Evolutionary conservation across 169 alveolate genomes (phyloP).

Genomic region (Eimeria brunetti): DNA sequence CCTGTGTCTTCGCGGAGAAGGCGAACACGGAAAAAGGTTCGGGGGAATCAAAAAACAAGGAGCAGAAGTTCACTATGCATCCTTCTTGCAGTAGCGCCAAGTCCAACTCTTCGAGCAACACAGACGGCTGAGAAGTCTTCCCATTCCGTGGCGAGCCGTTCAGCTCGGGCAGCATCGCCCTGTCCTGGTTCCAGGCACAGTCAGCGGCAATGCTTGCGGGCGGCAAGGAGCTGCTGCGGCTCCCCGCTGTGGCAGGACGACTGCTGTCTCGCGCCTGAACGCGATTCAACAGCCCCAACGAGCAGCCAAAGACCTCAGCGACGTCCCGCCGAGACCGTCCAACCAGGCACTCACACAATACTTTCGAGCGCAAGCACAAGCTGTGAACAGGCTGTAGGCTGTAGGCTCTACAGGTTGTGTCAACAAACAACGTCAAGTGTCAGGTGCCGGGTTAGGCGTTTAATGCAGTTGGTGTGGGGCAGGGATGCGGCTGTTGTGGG

Average conservation of each 20-base stretch:
- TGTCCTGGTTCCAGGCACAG: not conserved
- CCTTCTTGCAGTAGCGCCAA: slow-evolving; percentile 63
- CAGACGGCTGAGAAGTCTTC: not conserved
- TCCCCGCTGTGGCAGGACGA: slow-evolving; percentile 23
- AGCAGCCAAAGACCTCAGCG: not conserved
- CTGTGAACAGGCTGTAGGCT: too few relatives aligned
- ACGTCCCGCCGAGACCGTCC: not conserved
- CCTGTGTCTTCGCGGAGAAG: slow-evolving; percentile 41
- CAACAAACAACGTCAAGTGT: not conserved
- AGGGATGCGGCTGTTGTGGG: not conserved
- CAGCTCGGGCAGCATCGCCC: not conserved
- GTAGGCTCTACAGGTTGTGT: not conserved
- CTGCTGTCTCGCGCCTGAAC: slow-evolving; percentile 35
- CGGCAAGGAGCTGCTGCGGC: not conserved
- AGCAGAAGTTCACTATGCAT: slow-evolving; percentile 46
- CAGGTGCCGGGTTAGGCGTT: not conserved
- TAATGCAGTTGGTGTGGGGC: not conserved
- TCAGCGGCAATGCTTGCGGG: not conserved
- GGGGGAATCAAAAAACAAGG: slow-evolving; percentile 38
- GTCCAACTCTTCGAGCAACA: slow-evolving; percentile 54
- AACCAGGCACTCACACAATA: too few relatives aligned
- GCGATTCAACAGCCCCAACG: not conserved
- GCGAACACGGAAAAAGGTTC: slow-evolving; percentile 66
- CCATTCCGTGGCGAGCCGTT: not conserved
- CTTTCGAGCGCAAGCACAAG: too few relatives aligned